Evolutionary conservation across 1,284 basidiomycete species (phyloP), one percentile per base, ranked within the genome.

Genomic region (Rhodotorula sp.): DNA sequence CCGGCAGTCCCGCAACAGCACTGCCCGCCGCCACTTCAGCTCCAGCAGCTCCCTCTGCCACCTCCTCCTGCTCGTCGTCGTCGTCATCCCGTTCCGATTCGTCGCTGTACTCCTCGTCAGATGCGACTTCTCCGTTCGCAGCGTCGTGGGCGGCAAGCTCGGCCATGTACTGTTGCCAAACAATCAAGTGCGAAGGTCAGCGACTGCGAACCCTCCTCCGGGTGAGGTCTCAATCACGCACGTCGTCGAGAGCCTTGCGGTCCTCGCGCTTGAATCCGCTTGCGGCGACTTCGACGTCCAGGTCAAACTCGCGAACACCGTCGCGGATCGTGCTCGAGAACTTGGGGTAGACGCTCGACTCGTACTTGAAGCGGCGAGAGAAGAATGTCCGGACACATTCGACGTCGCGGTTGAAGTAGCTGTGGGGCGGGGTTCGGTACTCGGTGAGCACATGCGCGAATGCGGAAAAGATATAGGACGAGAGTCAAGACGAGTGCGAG

Each of bases 351-450:
- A 93, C 82, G 0, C 86, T 85, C 70, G 93, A 95, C 82, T 97
- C 93, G 81, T 95, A 99, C 68, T 89, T 87, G 84, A 98, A 99
- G 31, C 95, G 84, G 73, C 93, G 87, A 75, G 85, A 86, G 86
- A 99, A 99, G 84, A 98, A 99, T 16, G 87, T 89, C 57, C 93
- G 87, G 75, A 99, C 93, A 81, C 97, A 97, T 72, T 95, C 90
- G 21, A 99, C 97, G 80, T 99, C 97, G 49, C 97, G 89, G 79
- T 97, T 93, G 83, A 99, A 99, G 83, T 97, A 99, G 90, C 94
- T 95, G 78, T 45, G 72, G 55, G 26, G 47, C 21, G 43, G 18
- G 52, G 31, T 47, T 52, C 8, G 21, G 57, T 0, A 14, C 12
- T 16, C 52, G 69, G 58, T 57, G 14, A 43, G 38, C 12, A 43